Evolutionary conservation across 768 basidiomycete species (phyloP).

Genomic region (Pisolithus microcarpus): DNA sequence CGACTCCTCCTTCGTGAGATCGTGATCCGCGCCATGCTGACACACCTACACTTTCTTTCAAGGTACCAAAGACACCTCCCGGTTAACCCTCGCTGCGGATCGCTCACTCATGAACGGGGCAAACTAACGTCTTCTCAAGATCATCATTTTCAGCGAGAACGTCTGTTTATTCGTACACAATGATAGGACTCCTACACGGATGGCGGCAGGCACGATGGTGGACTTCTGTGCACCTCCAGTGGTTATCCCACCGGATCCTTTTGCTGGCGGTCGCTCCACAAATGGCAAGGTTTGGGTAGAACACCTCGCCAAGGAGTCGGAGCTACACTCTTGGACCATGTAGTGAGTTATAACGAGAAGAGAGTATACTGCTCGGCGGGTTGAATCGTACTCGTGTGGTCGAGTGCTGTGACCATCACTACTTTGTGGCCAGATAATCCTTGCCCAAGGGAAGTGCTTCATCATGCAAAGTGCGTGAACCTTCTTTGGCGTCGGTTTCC

Average conservation of each 20-base stretch:
- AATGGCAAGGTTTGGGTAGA: constrained; percentile 48
- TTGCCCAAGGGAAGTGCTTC: constrained; percentile 35
- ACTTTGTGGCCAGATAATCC: constrained; percentile 47
- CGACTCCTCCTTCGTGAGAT: background rate
- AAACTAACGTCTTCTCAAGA: constrained; percentile 4
- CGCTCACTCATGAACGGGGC: too few relatives aligned
- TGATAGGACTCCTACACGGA: constrained; percentile 44
- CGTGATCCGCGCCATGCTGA: constrained; percentile 8
- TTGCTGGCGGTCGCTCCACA: constrained; percentile 46
- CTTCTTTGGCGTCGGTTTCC: background rate
- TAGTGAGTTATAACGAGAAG: constrained; percentile 28
- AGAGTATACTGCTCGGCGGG: background rate
- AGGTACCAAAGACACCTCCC: constrained; percentile 26
- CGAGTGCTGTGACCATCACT: constrained; percentile 41
- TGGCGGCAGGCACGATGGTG: constrained; percentile 42
- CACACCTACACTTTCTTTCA: background rate
- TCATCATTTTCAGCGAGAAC: background rate
- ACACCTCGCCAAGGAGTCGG: too few relatives aligned
- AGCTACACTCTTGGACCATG: constrained; percentile 43
- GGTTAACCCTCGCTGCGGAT: too few relatives aligned
- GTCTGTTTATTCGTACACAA: background rate
- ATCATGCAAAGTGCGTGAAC: constrained; percentile 35
- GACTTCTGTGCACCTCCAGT: constrained; percentile 34
- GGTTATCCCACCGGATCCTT: constrained; percentile 35
- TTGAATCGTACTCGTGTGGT: constrained; percentile 16